Conservation (phyloP, 1,284 basidiomycete species). For the Apiotrichum gamsii region DNA sequence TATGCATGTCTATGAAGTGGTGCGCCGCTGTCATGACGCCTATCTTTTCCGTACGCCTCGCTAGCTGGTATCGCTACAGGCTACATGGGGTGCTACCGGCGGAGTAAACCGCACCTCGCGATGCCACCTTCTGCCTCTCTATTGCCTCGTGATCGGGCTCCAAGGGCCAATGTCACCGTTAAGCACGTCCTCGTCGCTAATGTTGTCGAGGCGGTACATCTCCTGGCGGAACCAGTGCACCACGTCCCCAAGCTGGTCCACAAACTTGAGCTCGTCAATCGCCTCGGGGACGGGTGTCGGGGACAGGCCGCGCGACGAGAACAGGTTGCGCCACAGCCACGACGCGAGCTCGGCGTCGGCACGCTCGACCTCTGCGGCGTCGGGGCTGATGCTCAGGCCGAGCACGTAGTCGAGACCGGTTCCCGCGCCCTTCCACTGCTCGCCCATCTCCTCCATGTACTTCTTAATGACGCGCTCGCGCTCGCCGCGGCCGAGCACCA, state of each 20-base stretch:
- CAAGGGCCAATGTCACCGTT: conserved; percentile 47
- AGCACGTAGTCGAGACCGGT: conserved; percentile 70
- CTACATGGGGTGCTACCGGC: no score
- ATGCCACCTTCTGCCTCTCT: no score
- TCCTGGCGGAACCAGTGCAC: conserved; percentile 75
- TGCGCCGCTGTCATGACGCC: no score
- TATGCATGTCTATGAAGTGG: no score
- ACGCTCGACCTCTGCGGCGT: conserved; percentile 15
- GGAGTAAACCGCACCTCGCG: no score
- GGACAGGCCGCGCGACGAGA: conserved; percentile 45
- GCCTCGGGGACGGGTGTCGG: conserved; percentile 20
- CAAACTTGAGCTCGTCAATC: conserved; percentile 60
- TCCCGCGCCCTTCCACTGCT: conserved; percentile 83
- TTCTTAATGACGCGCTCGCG: conserved; percentile 75
- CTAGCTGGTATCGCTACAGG: no score
- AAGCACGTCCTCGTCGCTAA: conserved; percentile 67
- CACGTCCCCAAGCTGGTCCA: conserved; percentile 67
- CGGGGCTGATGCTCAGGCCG: conserved; percentile 25
- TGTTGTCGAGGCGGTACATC: conserved; percentile 61
- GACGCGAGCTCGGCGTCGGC: conserved; percentile 72
- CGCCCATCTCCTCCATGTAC: conserved; percentile 82
- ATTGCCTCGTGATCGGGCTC: conserved; percentile 18
- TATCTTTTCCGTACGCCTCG: no score
- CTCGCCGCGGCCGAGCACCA: conserved; percentile 62
- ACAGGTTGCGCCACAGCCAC: conserved; percentile 87